Percentiles rank a stretch among this genome's conserved stretches.
Evolutionary conservation across 495 filamentous ascomycete species (phyloP).

Genomic region (Schizothecium vesticola): DNA sequence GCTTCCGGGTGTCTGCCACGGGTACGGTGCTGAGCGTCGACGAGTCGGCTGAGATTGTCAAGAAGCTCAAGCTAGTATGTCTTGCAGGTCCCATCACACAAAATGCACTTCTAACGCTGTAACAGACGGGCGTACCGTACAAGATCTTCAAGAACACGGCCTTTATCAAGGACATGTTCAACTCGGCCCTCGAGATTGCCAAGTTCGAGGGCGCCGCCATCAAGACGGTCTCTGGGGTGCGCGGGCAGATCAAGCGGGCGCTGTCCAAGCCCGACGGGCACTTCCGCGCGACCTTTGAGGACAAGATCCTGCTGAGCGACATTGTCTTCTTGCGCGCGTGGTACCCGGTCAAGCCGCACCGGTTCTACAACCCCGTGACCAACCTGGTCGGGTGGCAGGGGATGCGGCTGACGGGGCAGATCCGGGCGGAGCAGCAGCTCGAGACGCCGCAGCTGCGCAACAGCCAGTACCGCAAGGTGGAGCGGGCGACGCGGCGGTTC

Average conservation of each 20-base stretch:
- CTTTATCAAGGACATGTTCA: conserved; percentile 99
- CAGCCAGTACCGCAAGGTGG: conserved; percentile 75
- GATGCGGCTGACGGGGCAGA: conserved; percentile 94
- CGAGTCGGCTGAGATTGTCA: conserved; percentile 91
- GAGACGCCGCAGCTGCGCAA: conserved; percentile 72
- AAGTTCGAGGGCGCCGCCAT: conserved; percentile 97
- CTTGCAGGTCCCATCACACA: neutral
- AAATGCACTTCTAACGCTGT: conserved; percentile 4
- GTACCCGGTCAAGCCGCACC: conserved; percentile 90
- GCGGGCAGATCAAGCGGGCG: conserved; percentile 94
- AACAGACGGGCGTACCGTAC: conserved; percentile 54
- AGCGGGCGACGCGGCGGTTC: conserved; percentile 78
- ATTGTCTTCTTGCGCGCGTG: conserved; percentile 94
- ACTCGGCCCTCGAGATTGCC: conserved; percentile 80
- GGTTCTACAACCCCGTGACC: conserved; percentile 95
- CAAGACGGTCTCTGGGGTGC: conserved; percentile 89
- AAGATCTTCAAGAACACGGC: conserved; percentile 99
- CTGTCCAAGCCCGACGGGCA: conserved; percentile 86
- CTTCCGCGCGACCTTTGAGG: conserved; percentile 95
- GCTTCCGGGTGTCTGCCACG: conserved; percentile 90
- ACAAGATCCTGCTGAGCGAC: conserved; percentile 94
- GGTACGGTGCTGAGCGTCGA: conserved; percentile 91
- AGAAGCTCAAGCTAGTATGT: conserved; percentile 82
- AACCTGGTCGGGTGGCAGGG: conserved; percentile 83
- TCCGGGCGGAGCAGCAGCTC: conserved; percentile 69